A percentile compares a stretch with the other conserved stretches of the same genome.
Conservation (phyloP, 1,284 basidiomycete genomes). For the Austroboletus rostrupii region DNA sequence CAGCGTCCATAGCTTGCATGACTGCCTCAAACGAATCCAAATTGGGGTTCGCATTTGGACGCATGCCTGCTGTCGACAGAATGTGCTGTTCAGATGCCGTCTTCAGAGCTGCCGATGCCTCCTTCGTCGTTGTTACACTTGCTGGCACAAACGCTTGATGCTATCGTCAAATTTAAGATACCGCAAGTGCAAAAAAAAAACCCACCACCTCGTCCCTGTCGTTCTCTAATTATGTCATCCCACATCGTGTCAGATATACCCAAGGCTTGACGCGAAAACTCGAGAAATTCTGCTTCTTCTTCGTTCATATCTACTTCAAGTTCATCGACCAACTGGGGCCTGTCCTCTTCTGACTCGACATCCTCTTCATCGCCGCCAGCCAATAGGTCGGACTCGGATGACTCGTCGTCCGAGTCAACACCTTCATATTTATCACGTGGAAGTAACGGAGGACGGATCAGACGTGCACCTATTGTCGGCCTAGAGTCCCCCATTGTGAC, state of each 20-base stretch:
- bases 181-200: constrained; percentile 6
- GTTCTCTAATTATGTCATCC: constrained; percentile 74
- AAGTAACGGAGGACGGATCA: constrained; percentile 70
- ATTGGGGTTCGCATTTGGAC: constrained; percentile 53
- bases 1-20: constrained; percentile 91
- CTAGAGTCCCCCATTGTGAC: constrained; percentile 4
- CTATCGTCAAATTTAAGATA: constrained; percentile 2
- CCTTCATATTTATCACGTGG: constrained; percentile 80
- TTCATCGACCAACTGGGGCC: constrained; percentile 75
- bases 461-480: constrained; percentile 14
- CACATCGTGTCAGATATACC: constrained; percentile 85
- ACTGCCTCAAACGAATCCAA: constrained; percentile 92
- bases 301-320: constrained; percentile 84
- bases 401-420: constrained; percentile 81
- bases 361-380: constrained; percentile 49
- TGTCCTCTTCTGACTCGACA: constrained; percentile 69
- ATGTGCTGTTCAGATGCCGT: constrained; percentile 6
- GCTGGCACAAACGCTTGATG: constrained; percentile 65
- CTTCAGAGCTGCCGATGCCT: constrained; percentile 3
- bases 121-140: constrained; percentile 27
- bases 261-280: constrained; percentile 85
- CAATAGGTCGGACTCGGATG: constrained; percentile 35
- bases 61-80: constrained; percentile 31
- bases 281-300: constrained; percentile 88
- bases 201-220: constrained; percentile 73